A percentile compares a stretch with the other conserved stretches of the same genome.
These are phyloP conservation scores for Sporothrix pseudoabietina DNA, from an alignment of 2,329 filamentous ascomycete genomes.

Conservation along the genomic window DNA sequence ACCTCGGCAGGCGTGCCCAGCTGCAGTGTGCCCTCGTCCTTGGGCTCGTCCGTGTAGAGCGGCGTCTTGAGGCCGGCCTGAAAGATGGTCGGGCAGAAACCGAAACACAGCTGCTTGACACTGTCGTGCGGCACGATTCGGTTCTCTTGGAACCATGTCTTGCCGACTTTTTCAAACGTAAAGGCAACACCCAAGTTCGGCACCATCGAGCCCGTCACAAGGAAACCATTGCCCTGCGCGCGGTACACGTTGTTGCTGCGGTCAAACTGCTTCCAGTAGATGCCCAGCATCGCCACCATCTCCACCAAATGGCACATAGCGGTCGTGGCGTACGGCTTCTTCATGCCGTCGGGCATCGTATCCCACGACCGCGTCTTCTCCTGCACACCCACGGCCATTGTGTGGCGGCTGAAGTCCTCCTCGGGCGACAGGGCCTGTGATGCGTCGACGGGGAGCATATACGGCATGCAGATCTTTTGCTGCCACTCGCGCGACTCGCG, in stretches of 20 bases:
- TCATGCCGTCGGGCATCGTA: slow-evolving; percentile 51
- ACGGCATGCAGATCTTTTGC: slow-evolving; percentile 34
- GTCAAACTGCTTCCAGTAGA: slow-evolving; percentile 63
- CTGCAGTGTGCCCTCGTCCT: slow-evolving; percentile 50
- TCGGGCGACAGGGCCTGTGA: slow-evolving; percentile 30
- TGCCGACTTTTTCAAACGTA: slow-evolving; percentile 54
- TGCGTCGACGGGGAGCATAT: background rate
- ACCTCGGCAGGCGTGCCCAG: slow-evolving; percentile 54
- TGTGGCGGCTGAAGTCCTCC: slow-evolving; percentile 40
- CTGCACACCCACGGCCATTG: slow-evolving; percentile 51
- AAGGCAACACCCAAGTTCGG: slow-evolving; percentile 58
- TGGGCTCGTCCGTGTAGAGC: slow-evolving; percentile 46
- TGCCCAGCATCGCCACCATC: slow-evolving; percentile 55
- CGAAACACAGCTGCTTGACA: slow-evolving; percentile 60
- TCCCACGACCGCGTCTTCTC: slow-evolving; percentile 52
- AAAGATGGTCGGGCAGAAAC: slow-evolving; percentile 59
- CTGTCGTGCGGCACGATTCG: slow-evolving; percentile 56
- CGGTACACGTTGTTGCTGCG: slow-evolving; percentile 55
- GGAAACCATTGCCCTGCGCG: slow-evolving; percentile 58
- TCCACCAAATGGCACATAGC: slow-evolving; percentile 59
- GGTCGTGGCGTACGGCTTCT: slow-evolving; percentile 55
- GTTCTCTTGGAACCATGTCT: slow-evolving; percentile 51
- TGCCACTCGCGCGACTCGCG: slow-evolving; percentile 52
- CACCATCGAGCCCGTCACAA: slow-evolving; percentile 51
- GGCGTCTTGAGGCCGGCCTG: slow-evolving; percentile 39